Conservation (phyloP, 305 asterid genomes). For the Plantago lanceolata region DNA sequence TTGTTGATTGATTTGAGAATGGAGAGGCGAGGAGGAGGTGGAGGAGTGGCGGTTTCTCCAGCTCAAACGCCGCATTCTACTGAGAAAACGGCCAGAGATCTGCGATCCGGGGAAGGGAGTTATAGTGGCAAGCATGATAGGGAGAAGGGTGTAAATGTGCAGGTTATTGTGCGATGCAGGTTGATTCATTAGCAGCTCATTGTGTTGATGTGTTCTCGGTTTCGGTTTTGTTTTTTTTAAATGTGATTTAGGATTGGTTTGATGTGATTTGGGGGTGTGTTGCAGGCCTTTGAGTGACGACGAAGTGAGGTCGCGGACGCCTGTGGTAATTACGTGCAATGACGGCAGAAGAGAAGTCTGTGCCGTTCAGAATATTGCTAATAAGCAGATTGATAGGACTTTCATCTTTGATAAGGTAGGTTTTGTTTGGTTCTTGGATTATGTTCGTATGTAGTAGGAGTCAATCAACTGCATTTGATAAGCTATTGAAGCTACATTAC, state of each 20-base stretch:
- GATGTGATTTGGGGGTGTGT: not conserved
- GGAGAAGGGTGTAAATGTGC: conserved; percentile 95
- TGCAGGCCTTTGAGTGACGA: conserved; percentile 92
- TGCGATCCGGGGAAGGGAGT: conserved; percentile 81
- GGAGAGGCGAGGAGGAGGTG: conserved; percentile 57
- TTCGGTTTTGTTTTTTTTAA: conserved; percentile 2
- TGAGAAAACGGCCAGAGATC: conserved; percentile 74
- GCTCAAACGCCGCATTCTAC: conserved; percentile 79
- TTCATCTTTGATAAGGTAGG: conserved; percentile 90
- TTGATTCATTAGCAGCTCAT: conserved; percentile 21
- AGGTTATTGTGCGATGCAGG: conserved; percentile 95
- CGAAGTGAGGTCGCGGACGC: conserved; percentile 68
- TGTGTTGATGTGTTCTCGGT: conserved; percentile 1
- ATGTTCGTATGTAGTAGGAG: not conserved
- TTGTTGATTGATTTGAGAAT: conserved; percentile 18
- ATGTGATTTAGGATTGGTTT: conserved; percentile 1
- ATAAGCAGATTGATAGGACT: conserved; percentile 96
- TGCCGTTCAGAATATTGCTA: conserved; percentile 90
- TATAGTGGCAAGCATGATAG: conserved; percentile 72
- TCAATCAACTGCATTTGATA: not conserved
- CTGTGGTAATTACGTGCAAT: conserved; percentile 77
- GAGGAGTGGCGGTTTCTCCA: conserved; percentile 72
- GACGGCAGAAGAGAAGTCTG: conserved; percentile 82
- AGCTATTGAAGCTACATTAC: not conserved
- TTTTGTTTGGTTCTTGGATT: conserved; percentile 13